Evolutionary conservation across 2,329 filamentous ascomycete species (phyloP).

Genomic region (Trichoderma afroharzianum): DNA sequence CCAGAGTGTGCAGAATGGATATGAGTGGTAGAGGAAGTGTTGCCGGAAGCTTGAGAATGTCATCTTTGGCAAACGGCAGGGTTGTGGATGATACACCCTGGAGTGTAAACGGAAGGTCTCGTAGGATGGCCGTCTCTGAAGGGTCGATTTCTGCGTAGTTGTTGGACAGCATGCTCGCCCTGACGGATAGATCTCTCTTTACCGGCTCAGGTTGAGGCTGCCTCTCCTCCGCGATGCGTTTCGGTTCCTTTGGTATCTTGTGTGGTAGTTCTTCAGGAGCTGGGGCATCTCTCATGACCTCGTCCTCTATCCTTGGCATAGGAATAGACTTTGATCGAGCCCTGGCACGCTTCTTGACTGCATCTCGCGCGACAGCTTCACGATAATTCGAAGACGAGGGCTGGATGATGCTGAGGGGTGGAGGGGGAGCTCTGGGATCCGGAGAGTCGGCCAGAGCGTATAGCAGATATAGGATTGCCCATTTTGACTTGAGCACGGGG

Average conservation of each 20-base stretch:
- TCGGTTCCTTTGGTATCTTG: constrained; percentile 38
- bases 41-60: constrained; percentile 69
- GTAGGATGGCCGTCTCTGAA: constrained; percentile 62
- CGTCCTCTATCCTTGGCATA: constrained; percentile 42
- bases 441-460: constrained; percentile 74
- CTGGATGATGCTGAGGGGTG: constrained; percentile 43
- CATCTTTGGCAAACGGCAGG: constrained; percentile 67
- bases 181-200: constrained; percentile 51
- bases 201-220: constrained; percentile 29
- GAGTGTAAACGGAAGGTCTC: constrained; percentile 86
- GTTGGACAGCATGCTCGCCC: constrained; percentile 54
- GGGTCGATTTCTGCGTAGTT: constrained; percentile 57
- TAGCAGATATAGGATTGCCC: constrained; percentile 90
- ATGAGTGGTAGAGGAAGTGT: constrained; percentile 80
- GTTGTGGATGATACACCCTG: constrained; percentile 89
- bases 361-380: constrained; percentile 36
- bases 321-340: constrained; percentile 38
- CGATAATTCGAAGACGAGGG: constrained; percentile 37
- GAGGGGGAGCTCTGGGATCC: constrained; percentile 49
- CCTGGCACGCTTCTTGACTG: constrained; percentile 36
- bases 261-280: constrained; percentile 48
- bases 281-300: constrained; percentile 51
- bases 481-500: constrained; percentile 91
- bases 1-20: constrained; percentile 81
- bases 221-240: constrained; percentile 36